A percentile compares a stretch with the other conserved stretches of the same genome.
These are phyloP conservation scores for Trichocladium uniseriatum DNA, from an alignment of 495 filamentous ascomycete species.

Conservation along the genomic window DNA sequence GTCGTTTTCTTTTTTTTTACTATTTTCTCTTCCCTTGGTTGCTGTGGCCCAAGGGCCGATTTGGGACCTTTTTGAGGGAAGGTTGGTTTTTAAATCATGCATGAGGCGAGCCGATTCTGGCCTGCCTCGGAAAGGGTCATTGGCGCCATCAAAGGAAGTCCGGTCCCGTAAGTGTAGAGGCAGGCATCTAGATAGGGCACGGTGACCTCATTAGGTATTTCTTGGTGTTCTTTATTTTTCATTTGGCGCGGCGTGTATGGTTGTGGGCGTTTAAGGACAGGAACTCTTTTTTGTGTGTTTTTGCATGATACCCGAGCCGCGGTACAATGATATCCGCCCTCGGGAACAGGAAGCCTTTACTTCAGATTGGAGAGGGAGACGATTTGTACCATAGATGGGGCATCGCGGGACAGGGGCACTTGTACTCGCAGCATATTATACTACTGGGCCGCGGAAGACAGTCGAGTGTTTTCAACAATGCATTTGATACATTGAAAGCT, in stretches of 20 bases:
- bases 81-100: neutral
- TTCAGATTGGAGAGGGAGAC: neutral
- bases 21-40: neutral
- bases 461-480: neutral
- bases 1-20: neutral
- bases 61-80: neutral
- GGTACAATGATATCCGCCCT: neutral
- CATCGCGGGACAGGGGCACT: neutral
- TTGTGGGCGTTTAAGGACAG: conserved; percentile 4
- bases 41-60: no score
- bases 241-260: neutral
- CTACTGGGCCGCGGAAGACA: no score
- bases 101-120: neutral
- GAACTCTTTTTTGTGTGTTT: neutral
- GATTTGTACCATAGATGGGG: neutral
- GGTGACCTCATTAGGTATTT: neutral
- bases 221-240: conserved; percentile 9
- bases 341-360: neutral
- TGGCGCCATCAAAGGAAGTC: neutral
- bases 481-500: neutral
- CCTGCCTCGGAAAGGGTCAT: neutral
- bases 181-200: neutral
- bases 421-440: neutral
- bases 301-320: conserved; percentile 6
- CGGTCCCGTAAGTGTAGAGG: neutral